phyloP scores from a whole-genome alignment of 1,284 basidiomycete genomes.

The Cystobasidium slooffiae region DNA sequence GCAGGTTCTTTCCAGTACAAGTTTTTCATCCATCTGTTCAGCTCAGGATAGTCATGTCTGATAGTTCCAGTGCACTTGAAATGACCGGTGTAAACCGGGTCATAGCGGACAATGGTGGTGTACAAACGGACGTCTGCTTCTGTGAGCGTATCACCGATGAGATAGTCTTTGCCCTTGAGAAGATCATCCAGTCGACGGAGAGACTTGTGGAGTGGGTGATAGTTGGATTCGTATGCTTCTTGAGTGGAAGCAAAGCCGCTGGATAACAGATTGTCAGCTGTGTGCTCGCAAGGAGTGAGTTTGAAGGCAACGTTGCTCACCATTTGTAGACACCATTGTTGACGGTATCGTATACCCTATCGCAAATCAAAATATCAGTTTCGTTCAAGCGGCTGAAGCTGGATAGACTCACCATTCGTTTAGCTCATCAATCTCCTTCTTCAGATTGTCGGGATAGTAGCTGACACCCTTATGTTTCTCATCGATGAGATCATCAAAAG shows the following conservation, averaged over 20 bases:
- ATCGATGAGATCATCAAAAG: constrained; percentile 72
- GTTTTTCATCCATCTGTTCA: constrained; percentile 78
- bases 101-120: constrained; percentile 74
- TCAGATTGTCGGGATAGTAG: constrained; percentile 73
- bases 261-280: background rate
- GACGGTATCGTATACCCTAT: constrained; percentile 50
- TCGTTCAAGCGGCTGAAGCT: background rate
- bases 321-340: constrained; percentile 71
- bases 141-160: constrained; percentile 79
- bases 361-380: background rate
- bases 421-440: constrained; percentile 78
- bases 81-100: constrained; percentile 77
- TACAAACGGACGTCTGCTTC: constrained; percentile 91
- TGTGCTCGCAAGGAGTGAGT: background rate
- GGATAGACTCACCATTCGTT: constrained; percentile 90
- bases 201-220: constrained; percentile 67
- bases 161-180: constrained; percentile 75
- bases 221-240: constrained; percentile 78
- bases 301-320: background rate
- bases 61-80: constrained; percentile 87
- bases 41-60: constrained; percentile 74
- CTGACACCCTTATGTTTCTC: constrained; percentile 63
- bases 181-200: constrained; percentile 81
- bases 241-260: constrained; percentile 83
- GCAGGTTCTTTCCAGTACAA: constrained; percentile 89